Base-by-base conservation (phyloP, 225 moss, liverwort and hornwort genomes). In the Anthoceros angustus region DNA sequence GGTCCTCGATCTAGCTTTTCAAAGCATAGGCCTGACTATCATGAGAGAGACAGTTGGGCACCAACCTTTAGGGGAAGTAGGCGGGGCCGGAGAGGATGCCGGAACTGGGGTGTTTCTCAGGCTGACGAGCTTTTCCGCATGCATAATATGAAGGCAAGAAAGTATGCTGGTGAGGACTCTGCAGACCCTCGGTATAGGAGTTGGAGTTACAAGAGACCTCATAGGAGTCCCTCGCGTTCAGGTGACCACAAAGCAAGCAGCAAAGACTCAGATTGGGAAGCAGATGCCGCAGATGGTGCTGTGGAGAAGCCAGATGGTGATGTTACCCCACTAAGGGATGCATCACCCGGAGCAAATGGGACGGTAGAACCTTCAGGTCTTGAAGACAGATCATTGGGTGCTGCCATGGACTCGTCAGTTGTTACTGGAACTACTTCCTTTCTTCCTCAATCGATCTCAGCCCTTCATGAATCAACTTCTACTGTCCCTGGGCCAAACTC, bases 111-210 rank as follows among this genome's bases (percentile, higher is more conserved):
- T 0, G 23, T 55, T 2, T 74, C 73, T 10, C 73, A 74, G 32
- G 73, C 73, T 49, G 73, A 74, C 16, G 73, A 74, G 38, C 41
- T 69, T 16, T 69, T 74, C 18, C 68, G 69, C 42, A 66, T 72
- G 72, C 72, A 72, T 38, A 72, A 72, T 25, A 66, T 66, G 66
- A 72, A 42, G 41, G 72, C 72, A 23, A 64, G 62, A 42, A 62
- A 40, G 25, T 62, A 62, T 20, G 23, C n/a, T 55, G 55, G 55
- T 55, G 55, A 55, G 7, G 55, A 55, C 18, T 23, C 6, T 20
- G 55, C 55, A 55, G 55, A 55, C 5, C 55, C 55, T 18, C 55
- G 55, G 5, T 55, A 55, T 23, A 55, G 55, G 4, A 23, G 55
- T 20, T 55, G 55, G 14, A 23, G 55, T 20, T 20, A 9, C 41